phyloP scores from a whole-genome alignment of 1,284 basidiomycete genomes.

The Sanghuangporus baumii region DNA sequence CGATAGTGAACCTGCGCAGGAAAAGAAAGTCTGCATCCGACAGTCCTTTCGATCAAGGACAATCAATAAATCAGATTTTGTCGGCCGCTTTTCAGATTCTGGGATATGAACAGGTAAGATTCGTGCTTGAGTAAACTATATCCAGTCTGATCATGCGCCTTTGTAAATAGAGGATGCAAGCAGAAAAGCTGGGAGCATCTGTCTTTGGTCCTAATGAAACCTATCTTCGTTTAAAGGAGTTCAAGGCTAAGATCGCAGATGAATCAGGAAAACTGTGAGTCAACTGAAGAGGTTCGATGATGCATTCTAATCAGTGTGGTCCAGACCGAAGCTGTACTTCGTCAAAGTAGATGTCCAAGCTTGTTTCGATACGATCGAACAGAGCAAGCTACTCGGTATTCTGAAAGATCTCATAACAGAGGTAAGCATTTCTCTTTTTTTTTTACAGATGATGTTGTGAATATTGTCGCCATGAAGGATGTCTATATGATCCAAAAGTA shows the following conservation, averaged over 20 bases:
- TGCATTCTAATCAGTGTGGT: background rate
- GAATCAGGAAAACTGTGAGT: conserved; percentile 51
- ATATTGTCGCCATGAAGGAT: conserved; percentile 37
- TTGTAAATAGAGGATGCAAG: conserved; percentile 50
- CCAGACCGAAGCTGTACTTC: conserved; percentile 84
- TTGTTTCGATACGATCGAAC: conserved; percentile 96
- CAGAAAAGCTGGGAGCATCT: conserved; percentile 67
- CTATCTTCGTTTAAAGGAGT: conserved; percentile 65
- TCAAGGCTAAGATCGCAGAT: conserved; percentile 53
- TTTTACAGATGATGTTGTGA: background rate
- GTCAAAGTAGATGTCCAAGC: conserved; percentile 95
- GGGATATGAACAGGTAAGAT: conserved; percentile 74
- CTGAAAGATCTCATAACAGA: conserved; percentile 69
- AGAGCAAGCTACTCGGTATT: conserved; percentile 78
- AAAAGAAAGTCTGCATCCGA: conserved; percentile 38
- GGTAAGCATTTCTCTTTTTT: conserved; percentile 33
- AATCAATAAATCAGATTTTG: conserved; percentile 84
- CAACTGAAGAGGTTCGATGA: background rate
- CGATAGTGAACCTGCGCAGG: conserved; percentile 87
- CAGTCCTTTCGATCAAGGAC: conserved; percentile 22
- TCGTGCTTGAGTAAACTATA: conserved; percentile 4
- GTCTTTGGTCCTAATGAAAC: conserved; percentile 83
- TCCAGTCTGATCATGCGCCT: background rate
- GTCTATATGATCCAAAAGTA: conserved; percentile 61
- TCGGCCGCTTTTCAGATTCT: conserved; percentile 81